These are phyloP conservation scores for Entoloma clypeatum DNA, from an alignment of 1,284 basidiomycete species.

Conservation along the genomic window DNA sequence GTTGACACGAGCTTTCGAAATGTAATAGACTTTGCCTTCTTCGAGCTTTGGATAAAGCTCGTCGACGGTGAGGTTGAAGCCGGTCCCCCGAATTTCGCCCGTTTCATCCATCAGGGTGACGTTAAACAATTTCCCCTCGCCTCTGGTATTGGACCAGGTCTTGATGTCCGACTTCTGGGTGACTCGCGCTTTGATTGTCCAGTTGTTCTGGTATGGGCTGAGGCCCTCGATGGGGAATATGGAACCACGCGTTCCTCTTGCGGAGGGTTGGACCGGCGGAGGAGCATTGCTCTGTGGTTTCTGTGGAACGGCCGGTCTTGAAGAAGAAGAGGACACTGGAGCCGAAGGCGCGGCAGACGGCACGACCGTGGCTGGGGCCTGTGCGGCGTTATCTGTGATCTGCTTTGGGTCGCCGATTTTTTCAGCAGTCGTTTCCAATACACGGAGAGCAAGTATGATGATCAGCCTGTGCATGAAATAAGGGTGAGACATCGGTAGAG, in stretches of 20 bases:
- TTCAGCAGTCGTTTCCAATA: constrained; percentile 47
- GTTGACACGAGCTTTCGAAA: constrained; percentile 89
- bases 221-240: constrained; percentile 89
- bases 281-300: constrained; percentile 20
- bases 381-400: constrained; percentile 35
- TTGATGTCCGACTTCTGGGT: constrained; percentile 89
- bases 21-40: constrained; percentile 91
- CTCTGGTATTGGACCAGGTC: constrained; percentile 85
- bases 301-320: constrained; percentile 9
- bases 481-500: constrained; percentile 8
- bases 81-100: constrained; percentile 90
- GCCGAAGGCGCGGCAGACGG: constrained; percentile 24
- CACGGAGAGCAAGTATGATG: constrained; percentile 76
- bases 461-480: constrained; percentile 61
- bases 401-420: constrained; percentile 74
- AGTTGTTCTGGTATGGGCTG: constrained; percentile 97
- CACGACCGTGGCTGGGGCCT: constrained; percentile 21
- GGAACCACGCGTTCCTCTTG: constrained; percentile 25
- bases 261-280: constrained; percentile 27
- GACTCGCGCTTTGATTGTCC: constrained; percentile 97
- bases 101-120: constrained; percentile 94
- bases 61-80: constrained; percentile 88
- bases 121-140: constrained; percentile 95
- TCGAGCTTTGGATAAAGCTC: constrained; percentile 81
- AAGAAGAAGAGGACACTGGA: constrained; percentile 20